phyloP scores from a whole-genome alignment of 2,329 filamentous ascomycete species.

The Xylariaceae sp. region DNA sequence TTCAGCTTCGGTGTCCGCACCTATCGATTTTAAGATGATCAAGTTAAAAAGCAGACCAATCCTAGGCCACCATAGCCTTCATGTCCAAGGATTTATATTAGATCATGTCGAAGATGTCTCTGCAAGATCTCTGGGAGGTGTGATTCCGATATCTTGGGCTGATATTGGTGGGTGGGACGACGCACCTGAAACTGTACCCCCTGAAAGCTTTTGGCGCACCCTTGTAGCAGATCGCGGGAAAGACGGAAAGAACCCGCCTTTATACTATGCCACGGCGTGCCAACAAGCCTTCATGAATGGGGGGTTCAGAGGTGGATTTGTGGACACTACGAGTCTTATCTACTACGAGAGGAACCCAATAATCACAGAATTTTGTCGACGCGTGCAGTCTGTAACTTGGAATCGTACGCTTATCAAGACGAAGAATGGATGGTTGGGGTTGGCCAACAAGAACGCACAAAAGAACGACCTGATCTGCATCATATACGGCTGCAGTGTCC shows the following conservation, averaged over 20 bases:
- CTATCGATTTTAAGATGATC: neutral
- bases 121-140: neutral
- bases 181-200: neutral
- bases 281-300: slow-evolving; percentile 9
- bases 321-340: slow-evolving; percentile 15
- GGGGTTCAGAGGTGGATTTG: neutral
- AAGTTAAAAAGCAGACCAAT: too few species aligned
- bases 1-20: neutral
- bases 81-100: neutral
- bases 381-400: slow-evolving; percentile 19
- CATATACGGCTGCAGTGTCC: slow-evolving; percentile 4
- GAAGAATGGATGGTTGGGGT: neutral
- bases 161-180: slow-evolving; percentile 2
- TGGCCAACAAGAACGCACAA: neutral
- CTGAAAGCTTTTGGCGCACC: slow-evolving; percentile 18
- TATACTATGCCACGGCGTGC: slow-evolving; percentile 7
- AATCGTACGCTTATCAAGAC: slow-evolving; percentile 15
- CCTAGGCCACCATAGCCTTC: neutral
- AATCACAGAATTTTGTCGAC: slow-evolving; percentile 14
- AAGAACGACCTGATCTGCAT: neutral
- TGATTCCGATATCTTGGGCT: slow-evolving; percentile 14
- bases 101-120: too few species aligned
- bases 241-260: slow-evolving; percentile 4
- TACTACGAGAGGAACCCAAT: slow-evolving; percentile 15
- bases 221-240: slow-evolving; percentile 16